phyloP scores from a whole-genome alignment of 805 yeast genomes.

The Lipomyces chichibuensis region DNA sequence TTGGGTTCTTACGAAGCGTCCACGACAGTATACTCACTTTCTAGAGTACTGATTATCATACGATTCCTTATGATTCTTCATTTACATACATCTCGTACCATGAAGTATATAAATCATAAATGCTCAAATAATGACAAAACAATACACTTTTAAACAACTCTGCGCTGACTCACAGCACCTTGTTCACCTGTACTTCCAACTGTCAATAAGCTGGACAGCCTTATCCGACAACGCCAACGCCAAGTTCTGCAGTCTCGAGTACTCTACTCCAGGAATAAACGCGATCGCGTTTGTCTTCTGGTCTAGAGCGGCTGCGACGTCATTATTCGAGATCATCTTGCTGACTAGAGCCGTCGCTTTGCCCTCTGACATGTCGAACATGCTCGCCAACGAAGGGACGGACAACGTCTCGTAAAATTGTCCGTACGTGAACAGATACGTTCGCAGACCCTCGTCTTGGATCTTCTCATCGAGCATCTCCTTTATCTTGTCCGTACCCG shows the following conservation, averaged over 20 bases:
- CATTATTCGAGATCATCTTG: conserved; percentile 76
- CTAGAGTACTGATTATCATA: not conserved
- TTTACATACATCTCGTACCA: not conserved
- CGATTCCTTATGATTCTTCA: not conserved
- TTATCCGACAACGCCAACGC: conserved; percentile 83
- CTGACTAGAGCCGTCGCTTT: conserved; percentile 66
- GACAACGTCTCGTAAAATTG: conserved; percentile 75
- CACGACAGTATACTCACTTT: too few species aligned
- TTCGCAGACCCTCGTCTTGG: conserved; percentile 87
- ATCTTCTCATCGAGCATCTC: conserved; percentile 74
- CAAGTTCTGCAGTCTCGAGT: conserved; percentile 82
- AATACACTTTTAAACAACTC: not conserved
- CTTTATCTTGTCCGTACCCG: conserved; percentile 67
- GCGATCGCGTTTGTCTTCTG: conserved; percentile 64
- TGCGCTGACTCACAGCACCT: not conserved
- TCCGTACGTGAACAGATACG: conserved; percentile 87
- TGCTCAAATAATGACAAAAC: not conserved
- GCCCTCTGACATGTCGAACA: conserved; percentile 64
- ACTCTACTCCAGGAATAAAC: conserved; percentile 76
- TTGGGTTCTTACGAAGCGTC: not conserved
- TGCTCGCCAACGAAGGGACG: conserved; percentile 60
- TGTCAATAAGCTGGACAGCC: conserved; percentile 71
- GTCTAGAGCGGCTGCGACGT: conserved; percentile 73
- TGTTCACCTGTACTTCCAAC: conserved; percentile 28
- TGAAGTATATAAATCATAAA: not conserved